Conservation (phyloP, 768 basidiomycete species). For the Russula brevipes region DNA sequence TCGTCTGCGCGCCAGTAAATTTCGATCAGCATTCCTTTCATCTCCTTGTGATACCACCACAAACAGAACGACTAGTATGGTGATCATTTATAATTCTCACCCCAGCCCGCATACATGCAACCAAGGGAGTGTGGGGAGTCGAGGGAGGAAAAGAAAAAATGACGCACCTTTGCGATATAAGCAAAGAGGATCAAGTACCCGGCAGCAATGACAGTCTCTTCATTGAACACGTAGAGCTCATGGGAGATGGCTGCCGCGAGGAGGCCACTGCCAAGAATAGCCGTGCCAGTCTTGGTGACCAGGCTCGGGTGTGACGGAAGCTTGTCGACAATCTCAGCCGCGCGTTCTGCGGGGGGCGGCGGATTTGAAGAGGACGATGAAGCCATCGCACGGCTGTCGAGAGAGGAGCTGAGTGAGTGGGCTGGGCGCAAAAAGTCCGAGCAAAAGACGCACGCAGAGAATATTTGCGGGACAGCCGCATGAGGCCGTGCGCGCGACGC, state of each 20-base stretch:
- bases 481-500: slow-evolving; percentile 30
- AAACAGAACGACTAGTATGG: neutral
- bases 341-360: slow-evolving; percentile 76
- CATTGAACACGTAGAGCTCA: slow-evolving; percentile 96
- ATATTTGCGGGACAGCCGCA: slow-evolving; percentile 42
- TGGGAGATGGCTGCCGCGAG: slow-evolving; percentile 91
- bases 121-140: slow-evolving; percentile 1
- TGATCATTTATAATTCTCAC: neutral
- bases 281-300: slow-evolving; percentile 92
- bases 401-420: neutral
- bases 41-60: neutral
- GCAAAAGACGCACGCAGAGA: slow-evolving; percentile 42
- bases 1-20: slow-evolving; percentile 40
- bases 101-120: neutral
- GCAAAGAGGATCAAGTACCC: slow-evolving; percentile 80
- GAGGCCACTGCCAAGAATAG: slow-evolving; percentile 84
- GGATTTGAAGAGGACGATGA: slow-evolving; percentile 54
- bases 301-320: slow-evolving; percentile 79
- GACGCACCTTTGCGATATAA: slow-evolving; percentile 71
- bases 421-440: slow-evolving; percentile 14
- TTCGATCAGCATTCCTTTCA: neutral
- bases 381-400: slow-evolving; percentile 6
- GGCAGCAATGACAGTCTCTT: slow-evolving; percentile 85
- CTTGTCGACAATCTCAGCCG: slow-evolving; percentile 84
- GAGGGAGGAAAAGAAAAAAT: neutral